These are phyloP conservation scores for Penicillium fuscoglaucum DNA, from an alignment of 2,329 filamentous ascomycete species.

Conservation along the genomic window DNA sequence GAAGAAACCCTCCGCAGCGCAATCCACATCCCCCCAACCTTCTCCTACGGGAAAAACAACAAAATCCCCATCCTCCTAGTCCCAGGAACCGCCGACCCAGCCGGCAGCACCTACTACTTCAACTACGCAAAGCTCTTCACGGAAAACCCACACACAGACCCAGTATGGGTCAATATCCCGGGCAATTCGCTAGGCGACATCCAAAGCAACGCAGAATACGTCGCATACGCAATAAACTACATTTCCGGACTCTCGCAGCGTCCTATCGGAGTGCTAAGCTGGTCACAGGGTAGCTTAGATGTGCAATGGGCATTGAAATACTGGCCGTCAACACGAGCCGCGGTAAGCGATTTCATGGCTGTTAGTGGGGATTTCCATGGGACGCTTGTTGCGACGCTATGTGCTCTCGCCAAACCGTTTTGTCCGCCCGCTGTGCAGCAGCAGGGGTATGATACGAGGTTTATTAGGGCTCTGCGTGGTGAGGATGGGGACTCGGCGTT, in stretches of 20 bases:
- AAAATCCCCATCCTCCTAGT: conserved; percentile 5
- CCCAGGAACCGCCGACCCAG: conserved; percentile 8
- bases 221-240: conserved; percentile 16
- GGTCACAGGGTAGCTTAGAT: conserved; percentile 58
- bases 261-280: conserved; percentile 52
- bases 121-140: conserved; percentile 7
- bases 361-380: conserved; percentile 7
- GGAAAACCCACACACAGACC: background rate
- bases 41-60: background rate
- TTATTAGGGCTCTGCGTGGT: background rate
- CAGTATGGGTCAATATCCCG: conserved; percentile 14
- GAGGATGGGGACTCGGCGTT: conserved; percentile 1
- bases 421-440: conserved; percentile 4
- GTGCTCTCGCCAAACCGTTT: background rate
- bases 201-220: conserved; percentile 12
- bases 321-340: conserved; percentile 15
- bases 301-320: conserved; percentile 58
- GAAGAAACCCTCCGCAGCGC: conserved; percentile 7
- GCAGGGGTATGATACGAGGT: conserved; percentile 1
- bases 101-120: conserved; percentile 8
- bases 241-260: conserved; percentile 1
- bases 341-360: conserved; percentile 3
- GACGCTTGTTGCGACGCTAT: background rate
- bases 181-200: conserved; percentile 5
- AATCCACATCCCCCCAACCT: conserved; percentile 7